phyloP scores from a whole-genome alignment of 2,329 filamentous ascomycete species.

The Botryotinia globosa region DNA sequence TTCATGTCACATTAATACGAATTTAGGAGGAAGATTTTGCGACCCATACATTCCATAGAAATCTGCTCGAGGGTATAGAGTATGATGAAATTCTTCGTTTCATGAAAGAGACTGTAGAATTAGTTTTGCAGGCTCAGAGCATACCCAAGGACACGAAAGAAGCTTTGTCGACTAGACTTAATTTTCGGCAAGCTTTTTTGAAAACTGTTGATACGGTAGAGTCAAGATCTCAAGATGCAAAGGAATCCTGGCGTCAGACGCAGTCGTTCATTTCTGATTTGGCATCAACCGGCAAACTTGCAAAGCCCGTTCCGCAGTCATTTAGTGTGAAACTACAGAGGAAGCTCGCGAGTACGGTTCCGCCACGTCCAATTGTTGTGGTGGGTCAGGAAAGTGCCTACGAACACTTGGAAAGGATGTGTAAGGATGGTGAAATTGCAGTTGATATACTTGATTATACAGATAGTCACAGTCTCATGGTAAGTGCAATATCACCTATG shows the following conservation, averaged over 20 bases:
- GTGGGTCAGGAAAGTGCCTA: slow-evolving; percentile 71
- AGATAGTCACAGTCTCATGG: slow-evolving; percentile 67
- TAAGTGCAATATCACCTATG: slow-evolving; percentile 38
- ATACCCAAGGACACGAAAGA: slow-evolving; percentile 41
- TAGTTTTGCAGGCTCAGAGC: slow-evolving; percentile 27
- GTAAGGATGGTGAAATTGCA: slow-evolving; percentile 68
- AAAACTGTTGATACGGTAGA: slow-evolving; percentile 47
- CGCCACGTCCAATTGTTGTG: slow-evolving; percentile 83
- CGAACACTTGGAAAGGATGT: slow-evolving; percentile 65
- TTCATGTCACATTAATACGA: slow-evolving; percentile 3
- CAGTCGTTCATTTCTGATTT: slow-evolving; percentile 51
- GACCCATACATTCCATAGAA: slow-evolving; percentile 82
- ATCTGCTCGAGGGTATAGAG: slow-evolving; percentile 65
- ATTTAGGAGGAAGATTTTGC: slow-evolving; percentile 91
- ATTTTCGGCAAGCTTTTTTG: slow-evolving; percentile 65
- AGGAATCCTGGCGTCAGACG: slow-evolving; percentile 44
- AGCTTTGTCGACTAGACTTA: slow-evolving; percentile 64
- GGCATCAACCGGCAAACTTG: slow-evolving; percentile 58
- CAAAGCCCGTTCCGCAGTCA: slow-evolving; percentile 65
- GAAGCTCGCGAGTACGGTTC: slow-evolving; percentile 89
- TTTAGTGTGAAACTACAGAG: slow-evolving; percentile 90
- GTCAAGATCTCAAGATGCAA: slow-evolving; percentile 47
- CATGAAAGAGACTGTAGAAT: slow-evolving; percentile 37
- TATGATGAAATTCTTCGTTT: slow-evolving; percentile 41
- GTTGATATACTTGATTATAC: slow-evolving; percentile 65